These are phyloP conservation scores for Clonostachys solani DNA, from an alignment of 2,329 filamentous ascomycete species.

Conservation along the genomic window DNA sequence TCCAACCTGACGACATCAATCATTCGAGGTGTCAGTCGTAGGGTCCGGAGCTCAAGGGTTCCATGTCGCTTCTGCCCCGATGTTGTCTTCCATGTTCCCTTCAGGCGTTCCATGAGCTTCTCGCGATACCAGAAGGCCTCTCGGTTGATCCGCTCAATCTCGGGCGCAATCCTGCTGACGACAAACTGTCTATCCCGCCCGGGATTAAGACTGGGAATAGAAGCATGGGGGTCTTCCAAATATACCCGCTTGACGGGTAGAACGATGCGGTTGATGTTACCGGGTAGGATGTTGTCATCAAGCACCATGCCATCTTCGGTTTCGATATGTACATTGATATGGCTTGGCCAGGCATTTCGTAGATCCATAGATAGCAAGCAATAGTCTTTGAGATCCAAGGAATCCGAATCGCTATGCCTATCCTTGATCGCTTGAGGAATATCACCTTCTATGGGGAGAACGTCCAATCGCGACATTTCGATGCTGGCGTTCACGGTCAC, in stretches of 20 bases:
- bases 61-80: slow-evolving; percentile 53
- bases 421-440: slow-evolving; percentile 61
- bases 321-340: slow-evolving; percentile 63
- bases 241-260: slow-evolving; percentile 73
- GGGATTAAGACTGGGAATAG: slow-evolving; percentile 77
- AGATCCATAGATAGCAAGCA: slow-evolving; percentile 81
- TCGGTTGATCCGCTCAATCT: slow-evolving; percentile 70
- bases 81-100: slow-evolving; percentile 65
- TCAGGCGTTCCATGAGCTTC: slow-evolving; percentile 66
- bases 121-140: slow-evolving; percentile 93
- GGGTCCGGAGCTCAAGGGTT: slow-evolving; percentile 69
- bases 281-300: slow-evolving; percentile 57
- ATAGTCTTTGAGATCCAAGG: slow-evolving; percentile 52
- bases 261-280: slow-evolving; percentile 69
- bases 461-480: slow-evolving; percentile 75
- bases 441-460: slow-evolving; percentile 66
- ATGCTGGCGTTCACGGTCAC: slow-evolving; percentile 91
- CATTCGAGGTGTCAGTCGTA: slow-evolving; percentile 73
- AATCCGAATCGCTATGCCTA: slow-evolving; percentile 26
- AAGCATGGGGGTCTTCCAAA: slow-evolving; percentile 69
- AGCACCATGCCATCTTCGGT: slow-evolving; percentile 43
- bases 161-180: slow-evolving; percentile 74
- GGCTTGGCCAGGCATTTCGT: slow-evolving; percentile 84
- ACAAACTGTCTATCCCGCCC: slow-evolving; percentile 89
- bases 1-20: slow-evolving; percentile 79